Conservation (phyloP, 2,329 filamentous ascomycete genomes). For the Uncinocarpus reesii region DNA sequence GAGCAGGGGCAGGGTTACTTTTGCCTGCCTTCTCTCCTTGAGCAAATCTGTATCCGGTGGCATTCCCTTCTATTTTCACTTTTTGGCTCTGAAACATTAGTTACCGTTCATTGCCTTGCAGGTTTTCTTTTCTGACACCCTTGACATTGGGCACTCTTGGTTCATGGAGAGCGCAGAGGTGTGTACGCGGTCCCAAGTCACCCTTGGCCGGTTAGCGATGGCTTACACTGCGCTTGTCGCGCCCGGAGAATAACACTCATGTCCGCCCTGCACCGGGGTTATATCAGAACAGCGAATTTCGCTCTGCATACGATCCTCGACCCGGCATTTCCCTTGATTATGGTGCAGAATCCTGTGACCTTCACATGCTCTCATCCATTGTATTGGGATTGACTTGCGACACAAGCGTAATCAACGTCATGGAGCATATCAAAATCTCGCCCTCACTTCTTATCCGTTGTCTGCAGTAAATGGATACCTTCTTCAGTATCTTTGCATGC, state of each 20-base stretch:
- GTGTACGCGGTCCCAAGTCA: not conserved
- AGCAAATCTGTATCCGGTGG: no score
- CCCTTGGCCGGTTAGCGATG: not conserved
- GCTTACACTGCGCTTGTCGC: constrained; percentile 8
- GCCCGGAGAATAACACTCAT: not conserved
- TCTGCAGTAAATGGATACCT: not conserved
- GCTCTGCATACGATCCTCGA: not conserved
- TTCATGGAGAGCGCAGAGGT: not conserved
- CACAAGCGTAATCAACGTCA: constrained; percentile 1
- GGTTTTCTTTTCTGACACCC: not conserved
- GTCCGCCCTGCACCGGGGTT: constrained; percentile 1
- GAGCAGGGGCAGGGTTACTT: not conserved
- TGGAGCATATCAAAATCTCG: constrained; percentile 11
- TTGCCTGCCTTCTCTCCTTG: not conserved
- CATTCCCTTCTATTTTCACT: not conserved
- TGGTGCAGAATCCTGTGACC: not conserved
- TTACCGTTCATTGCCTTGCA: not conserved
- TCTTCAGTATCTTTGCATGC: not conserved
- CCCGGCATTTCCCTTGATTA: constrained; percentile 2
- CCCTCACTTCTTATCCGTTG: not conserved
- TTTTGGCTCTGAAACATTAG: not conserved
- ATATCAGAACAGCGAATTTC: constrained; percentile 1
- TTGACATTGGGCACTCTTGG: constrained; percentile 6
- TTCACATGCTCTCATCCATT: not conserved
- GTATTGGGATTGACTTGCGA: not conserved